phyloP scores from a whole-genome alignment of 2,329 filamentous ascomycete genomes.

The Madurella mycetomatis region DNA sequence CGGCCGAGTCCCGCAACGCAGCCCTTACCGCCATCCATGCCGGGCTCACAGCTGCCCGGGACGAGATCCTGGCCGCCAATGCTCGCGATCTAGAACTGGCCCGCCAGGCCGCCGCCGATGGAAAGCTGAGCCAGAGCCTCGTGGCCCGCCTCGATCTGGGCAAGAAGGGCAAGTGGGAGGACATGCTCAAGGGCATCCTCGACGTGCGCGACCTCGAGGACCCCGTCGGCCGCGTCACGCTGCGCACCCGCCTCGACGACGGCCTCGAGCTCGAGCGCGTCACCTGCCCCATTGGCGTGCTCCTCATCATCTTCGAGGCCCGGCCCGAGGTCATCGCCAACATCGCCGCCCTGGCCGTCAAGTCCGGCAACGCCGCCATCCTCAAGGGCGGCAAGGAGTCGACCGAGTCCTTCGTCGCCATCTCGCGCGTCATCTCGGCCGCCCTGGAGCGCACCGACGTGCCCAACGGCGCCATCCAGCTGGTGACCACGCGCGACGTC shows the following conservation, averaged over 20 bases:
- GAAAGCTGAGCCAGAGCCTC: conserved; percentile 73
- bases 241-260: conserved; percentile 82
- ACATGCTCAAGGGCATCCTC: conserved; percentile 93
- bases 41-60: conserved; percentile 65
- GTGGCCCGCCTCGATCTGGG: conserved; percentile 84
- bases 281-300: conserved; percentile 92
- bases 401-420: conserved; percentile 88
- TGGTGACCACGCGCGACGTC: conserved; percentile 88
- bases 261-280: conserved; percentile 80
- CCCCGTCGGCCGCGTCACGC: conserved; percentile 84
- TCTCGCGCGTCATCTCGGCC: conserved; percentile 76
- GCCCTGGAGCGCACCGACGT: conserved; percentile 71
- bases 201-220: conserved; percentile 82
- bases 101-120: conserved; percentile 66
- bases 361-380: conserved; percentile 95
- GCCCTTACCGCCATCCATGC: conserved; percentile 79
- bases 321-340: conserved; percentile 98
- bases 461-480: conserved; percentile 82
- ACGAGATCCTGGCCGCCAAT: conserved; percentile 82
- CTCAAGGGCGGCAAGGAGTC: conserved; percentile 97
- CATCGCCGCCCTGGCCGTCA: conserved; percentile 91
- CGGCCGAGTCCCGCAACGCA: conserved; percentile 71
- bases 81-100: conserved; percentile 74
- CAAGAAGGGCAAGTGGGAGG: conserved; percentile 88
- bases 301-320: conserved; percentile 97